phyloP scores from a whole-genome alignment of 345 rosid genomes.

The Noccaea bulbosa region DNA sequence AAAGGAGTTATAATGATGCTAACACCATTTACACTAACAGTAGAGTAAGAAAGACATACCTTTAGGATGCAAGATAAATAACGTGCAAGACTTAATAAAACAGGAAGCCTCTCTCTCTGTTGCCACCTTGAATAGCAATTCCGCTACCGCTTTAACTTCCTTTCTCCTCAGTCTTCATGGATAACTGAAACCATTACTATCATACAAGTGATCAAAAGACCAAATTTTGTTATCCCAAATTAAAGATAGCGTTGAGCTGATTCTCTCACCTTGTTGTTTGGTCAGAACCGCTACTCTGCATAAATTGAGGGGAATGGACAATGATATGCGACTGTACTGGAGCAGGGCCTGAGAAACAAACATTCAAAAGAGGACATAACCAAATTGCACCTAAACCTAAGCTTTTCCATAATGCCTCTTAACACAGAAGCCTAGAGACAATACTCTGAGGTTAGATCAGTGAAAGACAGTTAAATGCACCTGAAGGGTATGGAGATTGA shows the following conservation, averaged over 20 bases:
- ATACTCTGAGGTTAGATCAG: not conserved
- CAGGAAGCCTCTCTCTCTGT: slow-evolving; percentile 35
- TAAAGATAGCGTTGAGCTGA: not conserved
- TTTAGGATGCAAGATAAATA: slow-evolving; percentile 38
- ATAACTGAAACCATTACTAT: slow-evolving; percentile 37
- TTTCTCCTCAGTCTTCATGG: slow-evolving; percentile 42
- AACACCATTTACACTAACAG: not conserved
- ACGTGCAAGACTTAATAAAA: slow-evolving; percentile 42
- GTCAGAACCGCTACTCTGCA: slow-evolving; percentile 82
- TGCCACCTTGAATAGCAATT: slow-evolving; percentile 32
- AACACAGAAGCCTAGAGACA: not conserved
- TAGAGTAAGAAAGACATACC: slow-evolving; percentile 22
- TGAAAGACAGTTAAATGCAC: slow-evolving; percentile 42
- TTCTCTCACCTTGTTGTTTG: slow-evolving; percentile 75
- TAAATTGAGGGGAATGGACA: slow-evolving; percentile 69
- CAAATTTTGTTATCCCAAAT: not conserved
- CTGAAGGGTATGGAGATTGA: slow-evolving; percentile 80
- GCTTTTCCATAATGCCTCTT: not conserved
- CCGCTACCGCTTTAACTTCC: slow-evolving; percentile 25
- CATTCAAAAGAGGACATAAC: slow-evolving; percentile 14
- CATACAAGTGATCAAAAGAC: not conserved
- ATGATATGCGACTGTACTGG: slow-evolving; percentile 71
- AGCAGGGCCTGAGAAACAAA: slow-evolving; percentile 37
- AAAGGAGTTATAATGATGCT: not conserved
- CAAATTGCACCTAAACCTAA: slow-evolving; percentile 6